Percentiles rank a stretch among this genome's conserved stretches.
Evolutionary conservation across 148 eudicot species (phyloP).

Genomic region (Arctostaphylos glauca): DNA sequence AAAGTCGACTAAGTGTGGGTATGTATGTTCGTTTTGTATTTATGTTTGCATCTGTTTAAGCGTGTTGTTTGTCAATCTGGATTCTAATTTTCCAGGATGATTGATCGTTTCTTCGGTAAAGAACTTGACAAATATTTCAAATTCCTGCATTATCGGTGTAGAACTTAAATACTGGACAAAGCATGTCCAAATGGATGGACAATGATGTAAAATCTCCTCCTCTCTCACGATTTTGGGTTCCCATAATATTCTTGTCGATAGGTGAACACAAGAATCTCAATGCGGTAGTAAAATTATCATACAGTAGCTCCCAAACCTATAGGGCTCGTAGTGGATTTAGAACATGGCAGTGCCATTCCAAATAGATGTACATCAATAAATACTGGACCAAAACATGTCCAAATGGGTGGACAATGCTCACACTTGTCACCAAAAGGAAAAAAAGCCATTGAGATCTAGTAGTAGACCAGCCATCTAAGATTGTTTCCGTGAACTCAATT

Average conservation of each 20-base stretch:
- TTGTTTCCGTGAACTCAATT: not conserved
- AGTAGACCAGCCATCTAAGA: not conserved
- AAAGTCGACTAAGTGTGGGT: not conserved
- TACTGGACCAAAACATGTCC: not conserved
- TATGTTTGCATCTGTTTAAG: not conserved
- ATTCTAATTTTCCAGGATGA: not conserved
- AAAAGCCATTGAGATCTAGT: not conserved
- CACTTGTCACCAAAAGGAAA: not conserved
- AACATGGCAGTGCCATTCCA: not conserved
- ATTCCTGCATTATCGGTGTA: not conserved
- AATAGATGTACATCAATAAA: not conserved
- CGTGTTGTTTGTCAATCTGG: not conserved
- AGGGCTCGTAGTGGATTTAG: no score
- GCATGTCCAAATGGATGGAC: no score
- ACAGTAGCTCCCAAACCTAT: no score
- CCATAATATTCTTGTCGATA: no score
- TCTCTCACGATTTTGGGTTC: not conserved
- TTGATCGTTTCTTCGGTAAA: not conserved
- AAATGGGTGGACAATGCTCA: not conserved
- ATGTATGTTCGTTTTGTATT: not conserved
- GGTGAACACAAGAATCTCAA: no score
- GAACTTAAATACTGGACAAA: no score
- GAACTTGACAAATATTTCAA: not conserved
- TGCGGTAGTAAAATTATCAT: no score
- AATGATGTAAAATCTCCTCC: not conserved